A percentile compares a stretch with the other conserved stretches of the same genome.
Conservation (phyloP, 1,284 basidiomycete species). For the Coniophora puteana region DNA sequence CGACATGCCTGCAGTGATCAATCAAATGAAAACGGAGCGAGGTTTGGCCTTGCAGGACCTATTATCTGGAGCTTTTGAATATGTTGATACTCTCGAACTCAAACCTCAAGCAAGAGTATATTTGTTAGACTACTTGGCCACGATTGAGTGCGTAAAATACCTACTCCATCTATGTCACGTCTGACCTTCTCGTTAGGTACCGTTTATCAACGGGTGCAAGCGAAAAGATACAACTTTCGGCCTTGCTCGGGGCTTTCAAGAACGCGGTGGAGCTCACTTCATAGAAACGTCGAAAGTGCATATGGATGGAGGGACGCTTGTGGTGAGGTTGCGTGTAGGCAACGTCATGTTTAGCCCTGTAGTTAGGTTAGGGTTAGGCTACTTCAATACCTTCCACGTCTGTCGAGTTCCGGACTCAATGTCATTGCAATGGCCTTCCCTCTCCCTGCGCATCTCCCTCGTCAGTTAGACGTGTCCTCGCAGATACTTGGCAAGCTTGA, state of each 20-base stretch:
- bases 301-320: background rate
- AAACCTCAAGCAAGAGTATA: constrained; percentile 87
- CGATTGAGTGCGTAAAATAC: constrained; percentile 71
- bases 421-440: constrained; percentile 61
- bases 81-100: constrained; percentile 83
- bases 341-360: background rate
- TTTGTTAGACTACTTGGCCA: constrained; percentile 86
- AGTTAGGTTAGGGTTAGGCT: background rate
- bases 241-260: constrained; percentile 91
- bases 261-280: constrained; percentile 78
- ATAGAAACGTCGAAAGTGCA: constrained; percentile 26
- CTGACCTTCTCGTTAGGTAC: constrained; percentile 51
- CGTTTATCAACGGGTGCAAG: constrained; percentile 89
- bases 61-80: constrained; percentile 91
- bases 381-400: no score
- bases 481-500: constrained; percentile 67
- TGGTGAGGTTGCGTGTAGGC: constrained; percentile 1
- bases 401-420: no score
- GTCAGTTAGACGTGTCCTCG: constrained; percentile 61
- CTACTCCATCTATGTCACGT: background rate
- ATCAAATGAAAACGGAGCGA: constrained; percentile 83
- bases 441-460: constrained; percentile 65
- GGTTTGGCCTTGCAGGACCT: constrained; percentile 96
- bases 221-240: constrained; percentile 94
- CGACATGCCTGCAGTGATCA: constrained; percentile 63